Base-by-base conservation (phyloP, 768 basidiomycete species). In the Hemileccinum rubropunctum region DNA sequence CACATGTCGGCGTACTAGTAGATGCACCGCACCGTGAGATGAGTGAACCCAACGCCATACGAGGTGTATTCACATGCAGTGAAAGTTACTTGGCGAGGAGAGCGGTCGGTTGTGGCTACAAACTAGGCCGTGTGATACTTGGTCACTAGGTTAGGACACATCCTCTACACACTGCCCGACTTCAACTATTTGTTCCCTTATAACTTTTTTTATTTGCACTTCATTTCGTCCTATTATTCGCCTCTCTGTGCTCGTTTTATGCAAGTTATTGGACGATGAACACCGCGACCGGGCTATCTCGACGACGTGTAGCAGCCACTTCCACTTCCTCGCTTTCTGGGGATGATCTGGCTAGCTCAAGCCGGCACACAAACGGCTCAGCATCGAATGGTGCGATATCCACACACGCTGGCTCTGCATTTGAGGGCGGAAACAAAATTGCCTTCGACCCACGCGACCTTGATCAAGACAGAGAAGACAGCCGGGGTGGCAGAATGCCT, bases 401-500 rank as follows among this genome's bases (percentile, higher is more conserved):
- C 10, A 71, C 77, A 11, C 86, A 89, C 63, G 88, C 86, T 0
- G 86, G 90, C 50, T 82, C 86, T 20, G 92, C 93, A 2, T 87
- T 95, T 56, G 86, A 87, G 51, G 89, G 92, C 42, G 83, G 93
- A 23, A 82, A 79, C 59, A 91, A 86, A 73, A 82, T 99, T 62
- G 97, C 95, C 6, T 98, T 78, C 63, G 97, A 98, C 75, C 94
- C 93, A 3, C 74, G 92, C 47, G 97, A 99, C 72, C 68, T 97
- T 57, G 81, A 88, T 63, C 79, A 81, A 47, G 84, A 81, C 33
- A 77, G 77, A 39, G 82, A 86, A 58, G 82, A 84, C 54, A 75
- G 66, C n/a, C 76, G 75, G 47, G 85, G 86, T 3, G 88, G 86
- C 17, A 83, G 80, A 69, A 78, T 87, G 69, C 97, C 97, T 3